Conservation (phyloP, 1,284 basidiomycete genomes). For the Rhodotorula sp. region DNA sequence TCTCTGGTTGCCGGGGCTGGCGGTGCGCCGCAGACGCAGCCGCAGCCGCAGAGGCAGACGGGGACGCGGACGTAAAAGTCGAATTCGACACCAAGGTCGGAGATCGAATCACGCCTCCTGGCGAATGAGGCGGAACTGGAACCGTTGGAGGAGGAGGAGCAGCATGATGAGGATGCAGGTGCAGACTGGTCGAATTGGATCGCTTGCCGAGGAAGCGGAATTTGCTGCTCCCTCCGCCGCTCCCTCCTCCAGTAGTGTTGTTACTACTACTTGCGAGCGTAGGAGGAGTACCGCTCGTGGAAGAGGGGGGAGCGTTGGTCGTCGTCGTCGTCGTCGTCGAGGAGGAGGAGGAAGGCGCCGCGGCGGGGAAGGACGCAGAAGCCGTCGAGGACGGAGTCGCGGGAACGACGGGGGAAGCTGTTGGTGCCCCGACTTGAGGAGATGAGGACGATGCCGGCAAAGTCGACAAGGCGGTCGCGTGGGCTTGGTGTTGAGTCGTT, state of each 20-base stretch:
- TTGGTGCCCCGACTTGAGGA: too few relatives aligned
- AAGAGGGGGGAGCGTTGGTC: too few relatives aligned
- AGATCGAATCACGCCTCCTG: not conserved
- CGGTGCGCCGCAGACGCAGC: not conserved
- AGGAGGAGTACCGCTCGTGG: not conserved
- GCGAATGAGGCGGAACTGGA: not conserved
- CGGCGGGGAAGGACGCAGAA: too few relatives aligned
- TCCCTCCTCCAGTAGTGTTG: not conserved
- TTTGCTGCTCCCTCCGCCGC: not conserved
- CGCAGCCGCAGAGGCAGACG: too few relatives aligned
- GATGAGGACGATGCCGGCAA: too few relatives aligned
- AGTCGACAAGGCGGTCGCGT: too few relatives aligned
- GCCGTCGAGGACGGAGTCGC: too few relatives aligned
- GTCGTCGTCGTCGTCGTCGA: too few relatives aligned
- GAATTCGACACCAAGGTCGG: not conserved
- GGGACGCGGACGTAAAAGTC: not conserved
- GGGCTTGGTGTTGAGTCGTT: not conserved
- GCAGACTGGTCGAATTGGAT: conserved; percentile 16
- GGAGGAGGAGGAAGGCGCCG: too few relatives aligned
- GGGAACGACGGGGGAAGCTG: too few relatives aligned
- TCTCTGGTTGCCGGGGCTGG: conserved; percentile 8
- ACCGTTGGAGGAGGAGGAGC: conserved; percentile 8
- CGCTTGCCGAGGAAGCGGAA: conserved; percentile 33
- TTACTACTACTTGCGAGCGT: not conserved
- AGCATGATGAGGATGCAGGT: not conserved